phyloP scores from a whole-genome alignment of 1,284 basidiomycete species.

The Cystobasidiaceae sp. region DNA sequence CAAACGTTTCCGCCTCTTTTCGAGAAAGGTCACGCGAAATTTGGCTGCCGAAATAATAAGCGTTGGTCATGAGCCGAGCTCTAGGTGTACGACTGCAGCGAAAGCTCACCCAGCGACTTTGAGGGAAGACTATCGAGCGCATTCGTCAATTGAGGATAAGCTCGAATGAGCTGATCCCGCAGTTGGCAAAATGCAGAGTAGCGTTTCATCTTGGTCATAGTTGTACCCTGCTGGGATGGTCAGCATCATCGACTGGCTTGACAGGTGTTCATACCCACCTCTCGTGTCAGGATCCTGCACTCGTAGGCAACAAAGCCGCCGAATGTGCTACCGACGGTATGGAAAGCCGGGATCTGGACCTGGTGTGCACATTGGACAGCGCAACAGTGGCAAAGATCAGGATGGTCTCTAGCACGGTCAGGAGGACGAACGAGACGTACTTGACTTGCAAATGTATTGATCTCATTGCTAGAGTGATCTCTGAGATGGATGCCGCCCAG shows the following conservation, averaged over 20 bases:
- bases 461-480: conserved; percentile 33
- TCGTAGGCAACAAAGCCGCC: conserved; percentile 42
- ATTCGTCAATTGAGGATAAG: conserved; percentile 55
- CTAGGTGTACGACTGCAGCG: not conserved
- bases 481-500: conserved; percentile 33
- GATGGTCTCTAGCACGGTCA: not conserved
- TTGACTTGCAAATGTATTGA: conserved; percentile 31
- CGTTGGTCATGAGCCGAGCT: not conserved
- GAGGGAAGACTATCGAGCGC: conserved; percentile 62
- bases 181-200: conserved; percentile 65
- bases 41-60: conserved; percentile 37
- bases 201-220: conserved; percentile 62
- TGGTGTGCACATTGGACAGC: not conserved
- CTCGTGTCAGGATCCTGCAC: conserved; percentile 37
- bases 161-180: conserved; percentile 52
- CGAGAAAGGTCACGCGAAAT: conserved; percentile 64
- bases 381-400: not conserved
- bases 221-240: conserved; percentile 53
- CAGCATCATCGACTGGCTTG: not conserved
- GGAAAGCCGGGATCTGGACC: conserved; percentile 34
- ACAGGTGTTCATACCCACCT: conserved; percentile 12
- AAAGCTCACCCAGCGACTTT: conserved; percentile 59
- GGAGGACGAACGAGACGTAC: not conserved
- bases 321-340: conserved; percentile 36
- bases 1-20: conserved; percentile 59